Evolutionary conservation across 306 rosid species (phyloP).

Genomic region (Astragalus membranaceus): DNA sequence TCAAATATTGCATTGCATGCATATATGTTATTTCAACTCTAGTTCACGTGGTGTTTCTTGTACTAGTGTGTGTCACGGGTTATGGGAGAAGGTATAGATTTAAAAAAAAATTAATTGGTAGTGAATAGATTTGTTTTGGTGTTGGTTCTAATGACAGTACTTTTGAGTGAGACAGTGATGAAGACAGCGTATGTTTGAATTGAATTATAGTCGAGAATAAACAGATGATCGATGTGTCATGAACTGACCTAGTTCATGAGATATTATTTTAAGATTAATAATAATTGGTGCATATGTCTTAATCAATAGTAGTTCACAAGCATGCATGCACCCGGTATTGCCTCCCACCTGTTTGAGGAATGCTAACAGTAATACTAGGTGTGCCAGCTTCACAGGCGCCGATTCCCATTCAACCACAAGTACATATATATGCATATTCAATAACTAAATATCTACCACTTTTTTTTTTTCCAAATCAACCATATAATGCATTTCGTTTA

Average conservation of each 20-base stretch:
- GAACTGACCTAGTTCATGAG: neutral
- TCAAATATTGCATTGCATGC: no score
- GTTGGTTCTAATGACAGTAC: neutral
- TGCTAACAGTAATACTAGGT: neutral
- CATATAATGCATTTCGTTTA: no score
- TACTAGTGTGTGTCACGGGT: slow-evolving; percentile 39
- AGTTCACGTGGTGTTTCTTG: slow-evolving; percentile 46
- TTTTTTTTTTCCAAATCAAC: neutral
- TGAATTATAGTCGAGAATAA: slow-evolving; percentile 17
- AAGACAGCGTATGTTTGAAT: slow-evolving; percentile 10
- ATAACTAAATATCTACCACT: neutral
- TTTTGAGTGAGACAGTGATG: slow-evolving; percentile 9
- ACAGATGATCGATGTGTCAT: slow-evolving; percentile 10
- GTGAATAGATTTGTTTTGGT: slow-evolving; percentile 10
- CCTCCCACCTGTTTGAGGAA: slow-evolving; percentile 11
- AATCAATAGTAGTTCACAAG: slow-evolving; percentile 9
- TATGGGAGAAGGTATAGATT: neutral
- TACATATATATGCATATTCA: slow-evolving; percentile 2
- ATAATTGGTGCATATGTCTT: slow-evolving; percentile 5
- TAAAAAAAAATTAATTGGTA: neutral
- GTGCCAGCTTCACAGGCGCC: slow-evolving; percentile 11
- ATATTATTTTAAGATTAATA: neutral
- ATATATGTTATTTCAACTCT: neutral
- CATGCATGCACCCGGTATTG: neutral
- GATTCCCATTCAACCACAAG: neutral